Evolutionary conservation across 192 early-diverging fungal species (phyloP).

Genomic region (Entophlyctis helioformis): DNA sequence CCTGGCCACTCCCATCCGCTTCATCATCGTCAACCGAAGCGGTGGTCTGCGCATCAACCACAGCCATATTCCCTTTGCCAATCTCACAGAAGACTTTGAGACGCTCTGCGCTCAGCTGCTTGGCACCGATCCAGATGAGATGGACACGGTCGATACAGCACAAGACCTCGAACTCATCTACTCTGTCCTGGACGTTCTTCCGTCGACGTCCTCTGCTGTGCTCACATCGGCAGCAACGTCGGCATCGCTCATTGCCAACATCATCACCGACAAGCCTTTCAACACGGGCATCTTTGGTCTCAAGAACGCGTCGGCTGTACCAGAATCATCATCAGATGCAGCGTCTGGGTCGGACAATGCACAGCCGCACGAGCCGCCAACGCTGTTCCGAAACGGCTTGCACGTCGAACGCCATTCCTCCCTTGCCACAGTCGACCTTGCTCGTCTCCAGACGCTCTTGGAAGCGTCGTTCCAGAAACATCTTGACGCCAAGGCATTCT

Average conservation of each 20-base stretch:
- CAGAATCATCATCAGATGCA: too few species aligned
- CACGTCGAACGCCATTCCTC: constrained; percentile 43
- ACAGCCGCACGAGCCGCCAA: constrained; percentile 24
- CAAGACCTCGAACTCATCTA: constrained; percentile 51
- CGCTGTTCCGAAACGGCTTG: constrained; percentile 69
- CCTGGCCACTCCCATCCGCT: constrained; percentile 34
- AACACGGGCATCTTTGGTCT: too few species aligned
- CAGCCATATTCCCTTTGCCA: constrained; percentile 50
- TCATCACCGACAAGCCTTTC: constrained; percentile 65
- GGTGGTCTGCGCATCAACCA: constrained; percentile 47
- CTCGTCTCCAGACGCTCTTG: constrained; percentile 42
- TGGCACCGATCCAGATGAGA: not conserved
- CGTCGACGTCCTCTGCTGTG: constrained; percentile 62
- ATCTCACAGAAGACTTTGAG: constrained; percentile 66
- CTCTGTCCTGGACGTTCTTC: constrained; percentile 50
- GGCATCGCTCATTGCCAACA: constrained; percentile 48
- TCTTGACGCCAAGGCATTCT: constrained; percentile 45
- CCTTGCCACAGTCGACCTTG: constrained; percentile 39
- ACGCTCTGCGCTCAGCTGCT: constrained; percentile 28
- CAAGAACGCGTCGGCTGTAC: too few species aligned
- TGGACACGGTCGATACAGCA: not conserved
- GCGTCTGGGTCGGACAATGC: not conserved
- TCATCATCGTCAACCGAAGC: constrained; percentile 57
- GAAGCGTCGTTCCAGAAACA: constrained; percentile 65
- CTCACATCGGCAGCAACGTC: constrained; percentile 47